These are phyloP conservation scores for Paecilomyces sp. DNA, from an alignment of 2,329 filamentous ascomycete genomes.

Conservation along the genomic window DNA sequence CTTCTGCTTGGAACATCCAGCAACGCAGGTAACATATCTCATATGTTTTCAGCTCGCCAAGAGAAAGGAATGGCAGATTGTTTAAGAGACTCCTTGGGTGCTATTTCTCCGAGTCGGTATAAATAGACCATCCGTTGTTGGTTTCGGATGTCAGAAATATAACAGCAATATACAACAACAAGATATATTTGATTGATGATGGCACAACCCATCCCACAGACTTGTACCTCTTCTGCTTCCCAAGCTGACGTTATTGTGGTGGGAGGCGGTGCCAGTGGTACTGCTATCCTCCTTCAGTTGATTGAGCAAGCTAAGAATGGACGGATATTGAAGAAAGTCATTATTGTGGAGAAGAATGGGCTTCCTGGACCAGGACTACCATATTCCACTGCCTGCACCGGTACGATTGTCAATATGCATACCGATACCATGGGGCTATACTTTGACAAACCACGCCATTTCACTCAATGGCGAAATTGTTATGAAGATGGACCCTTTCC, in stretches of 20 bases:
- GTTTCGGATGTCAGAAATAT: background rate
- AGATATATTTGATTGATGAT: background rate
- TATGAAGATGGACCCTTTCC: slow-evolving; percentile 2
- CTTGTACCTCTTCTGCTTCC: background rate
- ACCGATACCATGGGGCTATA: slow-evolving; percentile 6
- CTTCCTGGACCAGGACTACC: slow-evolving; percentile 3
- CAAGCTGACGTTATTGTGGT: background rate
- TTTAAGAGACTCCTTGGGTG: too few species aligned
- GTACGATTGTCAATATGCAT: slow-evolving; percentile 7
- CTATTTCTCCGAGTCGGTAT: background rate
- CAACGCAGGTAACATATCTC: too few species aligned
- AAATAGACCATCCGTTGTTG: background rate
- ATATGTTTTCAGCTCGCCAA: too few species aligned
- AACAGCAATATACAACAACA: background rate
- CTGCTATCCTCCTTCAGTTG: slow-evolving; percentile 6
- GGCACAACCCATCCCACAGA: background rate
- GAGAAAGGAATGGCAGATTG: too few species aligned
- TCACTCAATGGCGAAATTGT: slow-evolving; percentile 3
- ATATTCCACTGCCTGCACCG: slow-evolving; percentile 3
- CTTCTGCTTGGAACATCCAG: too few species aligned
- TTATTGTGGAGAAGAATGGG: background rate
- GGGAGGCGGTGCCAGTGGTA: slow-evolving; percentile 6
- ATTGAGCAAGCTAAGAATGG: slow-evolving; percentile 3
- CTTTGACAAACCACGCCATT: slow-evolving; percentile 5
- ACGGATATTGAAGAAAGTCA: background rate